Conservation (phyloP, 768 basidiomycete species). For the Rhizopogon sp. region DNA sequence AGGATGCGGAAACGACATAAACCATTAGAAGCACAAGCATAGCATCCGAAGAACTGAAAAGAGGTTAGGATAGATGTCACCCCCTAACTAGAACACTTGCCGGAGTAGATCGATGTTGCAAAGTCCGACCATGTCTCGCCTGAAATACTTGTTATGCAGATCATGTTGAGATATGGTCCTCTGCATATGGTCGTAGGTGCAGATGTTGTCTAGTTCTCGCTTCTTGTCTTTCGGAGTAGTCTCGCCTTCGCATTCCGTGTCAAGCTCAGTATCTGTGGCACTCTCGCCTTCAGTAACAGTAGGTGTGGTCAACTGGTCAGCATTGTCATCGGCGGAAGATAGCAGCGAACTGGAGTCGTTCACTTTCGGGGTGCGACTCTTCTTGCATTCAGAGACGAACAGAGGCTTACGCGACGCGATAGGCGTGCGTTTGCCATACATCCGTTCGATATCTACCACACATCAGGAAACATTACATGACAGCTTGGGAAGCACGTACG, state of each 20-base stretch:
- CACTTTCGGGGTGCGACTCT: slow-evolving; percentile 8
- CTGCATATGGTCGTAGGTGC: background rate
- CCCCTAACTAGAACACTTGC: slow-evolving; percentile 34
- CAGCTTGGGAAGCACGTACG: slow-evolving; percentile 50
- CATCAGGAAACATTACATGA: background rate
- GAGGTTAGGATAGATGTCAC: background rate
- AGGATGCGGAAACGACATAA: slow-evolving; percentile 56
- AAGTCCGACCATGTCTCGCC: slow-evolving; percentile 78
- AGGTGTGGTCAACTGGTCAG: slow-evolving; percentile 46
- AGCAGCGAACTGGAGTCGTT: slow-evolving; percentile 8
- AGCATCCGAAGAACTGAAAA: slow-evolving; percentile 72
- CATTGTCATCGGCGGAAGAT: slow-evolving; percentile 16
- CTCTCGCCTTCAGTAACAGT: slow-evolving; percentile 68
- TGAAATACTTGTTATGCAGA: slow-evolving; percentile 84
- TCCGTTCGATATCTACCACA: slow-evolving; percentile 78
- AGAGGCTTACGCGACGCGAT: slow-evolving; percentile 81
- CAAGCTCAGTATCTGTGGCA: slow-evolving; percentile 65
- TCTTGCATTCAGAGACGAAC: slow-evolving; percentile 18
- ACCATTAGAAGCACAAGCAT: slow-evolving; percentile 70
- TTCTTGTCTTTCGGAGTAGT: slow-evolving; percentile 14
- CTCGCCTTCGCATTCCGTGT: slow-evolving; percentile 57
- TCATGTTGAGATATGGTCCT: slow-evolving; percentile 73
- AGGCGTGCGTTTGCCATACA: slow-evolving; percentile 89
- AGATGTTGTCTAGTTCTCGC: background rate
- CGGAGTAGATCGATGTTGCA: slow-evolving; percentile 81